A percentile compares a stretch with the other conserved stretches of the same genome.
phyloP scores from a whole-genome alignment of 352 stramenopile species.

The Albugo laibachii region DNA sequence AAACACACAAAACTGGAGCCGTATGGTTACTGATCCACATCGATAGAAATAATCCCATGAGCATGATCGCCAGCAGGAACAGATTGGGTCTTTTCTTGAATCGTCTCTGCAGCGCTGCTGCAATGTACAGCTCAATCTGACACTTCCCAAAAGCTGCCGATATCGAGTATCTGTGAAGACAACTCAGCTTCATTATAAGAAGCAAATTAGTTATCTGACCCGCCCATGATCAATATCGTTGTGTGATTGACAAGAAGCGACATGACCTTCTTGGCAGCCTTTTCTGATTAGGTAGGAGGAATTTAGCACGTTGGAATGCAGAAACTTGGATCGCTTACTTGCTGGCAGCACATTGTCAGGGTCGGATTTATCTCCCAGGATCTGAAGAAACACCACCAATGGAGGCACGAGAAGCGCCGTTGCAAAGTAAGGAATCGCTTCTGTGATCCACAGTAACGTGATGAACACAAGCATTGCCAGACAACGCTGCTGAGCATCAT shows the following conservation, averaged over 20 bases:
- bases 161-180: constrained; percentile 41
- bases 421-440: constrained; percentile 82
- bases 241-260: constrained; percentile 82
- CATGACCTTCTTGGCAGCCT: constrained; percentile 79
- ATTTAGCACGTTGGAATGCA: background rate
- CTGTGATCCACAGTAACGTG: constrained; percentile 79
- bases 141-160: constrained; percentile 82
- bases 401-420: constrained; percentile 77
- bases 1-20: constrained; percentile 81
- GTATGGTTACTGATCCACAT: constrained; percentile 91
- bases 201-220: constrained; percentile 15
- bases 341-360: constrained; percentile 40
- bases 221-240: constrained; percentile 85
- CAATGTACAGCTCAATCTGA: constrained; percentile 84
- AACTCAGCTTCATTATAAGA: background rate
- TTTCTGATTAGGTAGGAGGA: constrained; percentile 13
- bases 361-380: constrained; percentile 73
- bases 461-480: constrained; percentile 82
- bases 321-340: constrained; percentile 18
- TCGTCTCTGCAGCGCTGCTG: constrained; percentile 65
- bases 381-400: constrained; percentile 75
- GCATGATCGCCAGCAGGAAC: constrained; percentile 85
- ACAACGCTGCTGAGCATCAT: constrained; percentile 68
- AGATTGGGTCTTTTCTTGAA: constrained; percentile 81
- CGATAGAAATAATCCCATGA: constrained; percentile 83